These are phyloP conservation scores for Pichia deserticola DNA, from an alignment of 805 yeast genomes.

Conservation along the genomic window DNA sequence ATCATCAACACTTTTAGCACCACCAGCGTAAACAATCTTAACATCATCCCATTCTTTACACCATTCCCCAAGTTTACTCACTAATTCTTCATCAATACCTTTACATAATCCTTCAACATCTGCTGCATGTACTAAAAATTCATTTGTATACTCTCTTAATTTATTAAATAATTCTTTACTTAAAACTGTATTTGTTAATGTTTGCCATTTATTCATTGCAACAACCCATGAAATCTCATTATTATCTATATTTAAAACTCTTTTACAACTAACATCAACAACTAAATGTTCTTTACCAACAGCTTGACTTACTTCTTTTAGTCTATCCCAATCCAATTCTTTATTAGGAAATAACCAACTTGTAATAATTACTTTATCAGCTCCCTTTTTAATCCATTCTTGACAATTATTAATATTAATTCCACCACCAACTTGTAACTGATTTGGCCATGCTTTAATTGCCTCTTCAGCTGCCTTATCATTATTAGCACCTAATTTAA, in stretches of 20 bases:
- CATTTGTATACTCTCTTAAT: constrained; percentile 65
- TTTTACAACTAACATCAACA: constrained; percentile 82
- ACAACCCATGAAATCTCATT: constrained; percentile 63
- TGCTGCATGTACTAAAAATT: constrained; percentile 93
- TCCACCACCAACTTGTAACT: constrained; percentile 90
- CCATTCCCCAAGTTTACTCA: constrained; percentile 71
- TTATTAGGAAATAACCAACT: constrained; percentile 81
- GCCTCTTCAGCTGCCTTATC: constrained; percentile 83
- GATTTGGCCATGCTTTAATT: constrained; percentile 60
- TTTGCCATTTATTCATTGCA: constrained; percentile 98
- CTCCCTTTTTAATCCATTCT: constrained; percentile 70
- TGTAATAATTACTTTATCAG: constrained; percentile 85
- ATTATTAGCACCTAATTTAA: constrained; percentile 73
- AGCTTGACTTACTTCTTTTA: constrained; percentile 39
- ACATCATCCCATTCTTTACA: constrained; percentile 37
- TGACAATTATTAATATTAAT: constrained; percentile 67
- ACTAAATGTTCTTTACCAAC: constrained; percentile 70
- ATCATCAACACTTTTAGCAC: constrained; percentile 73
- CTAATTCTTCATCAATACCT: constrained; percentile 83
- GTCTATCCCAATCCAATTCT: constrained; percentile 41
- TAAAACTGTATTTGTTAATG: constrained; percentile 61
- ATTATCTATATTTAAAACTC: constrained; percentile 16
- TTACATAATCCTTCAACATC: constrained; percentile 95
- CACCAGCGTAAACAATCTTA: constrained; percentile 93
- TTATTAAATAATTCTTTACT: constrained; percentile 42